Conservation (phyloP, 805 yeast genomes). For the Pichia pseudocactophila region DNA sequence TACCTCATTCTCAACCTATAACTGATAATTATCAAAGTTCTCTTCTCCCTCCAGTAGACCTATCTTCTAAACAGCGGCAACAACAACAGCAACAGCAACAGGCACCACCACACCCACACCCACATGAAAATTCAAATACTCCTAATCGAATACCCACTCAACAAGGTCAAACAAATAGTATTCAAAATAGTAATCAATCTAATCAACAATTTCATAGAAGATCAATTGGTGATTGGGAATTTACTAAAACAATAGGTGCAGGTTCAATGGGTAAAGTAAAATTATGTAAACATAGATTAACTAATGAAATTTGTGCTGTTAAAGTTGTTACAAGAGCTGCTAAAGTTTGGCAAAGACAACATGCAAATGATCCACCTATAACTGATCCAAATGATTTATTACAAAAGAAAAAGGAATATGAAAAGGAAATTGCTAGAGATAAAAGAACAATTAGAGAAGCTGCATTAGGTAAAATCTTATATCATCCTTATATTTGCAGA, state of each 20-base stretch:
- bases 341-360: slow-evolving; percentile 62
- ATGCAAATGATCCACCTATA: slow-evolving; percentile 60
- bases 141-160: slow-evolving; percentile 8
- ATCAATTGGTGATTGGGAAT: slow-evolving; percentile 95
- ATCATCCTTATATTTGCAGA: slow-evolving; percentile 89
- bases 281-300: slow-evolving; percentile 75
- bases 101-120: slow-evolving; percentile 2
- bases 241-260: slow-evolving; percentile 90
- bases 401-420: slow-evolving; percentile 60
- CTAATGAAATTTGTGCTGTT: slow-evolving; percentile 81
- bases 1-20: slow-evolving; percentile 11
- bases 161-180: slow-evolving; percentile 6
- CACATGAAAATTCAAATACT: neutral
- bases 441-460: slow-evolving; percentile 92
- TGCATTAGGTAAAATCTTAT: slow-evolving; percentile 78
- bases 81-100: neutral
- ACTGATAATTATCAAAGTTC: slow-evolving; percentile 12
- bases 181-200: slow-evolving; percentile 4
- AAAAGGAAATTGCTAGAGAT: slow-evolving; percentile 83
- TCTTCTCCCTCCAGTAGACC: slow-evolving; percentile 23
- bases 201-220: slow-evolving; percentile 57
- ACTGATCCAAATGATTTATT: slow-evolving; percentile 46
- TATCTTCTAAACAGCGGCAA: slow-evolving; percentile 4
- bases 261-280: slow-evolving; percentile 99
- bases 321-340: slow-evolving; percentile 90